phyloP scores from a whole-genome alignment of 2,329 filamentous ascomycete genomes.

The Lachnellula arida region DNA sequence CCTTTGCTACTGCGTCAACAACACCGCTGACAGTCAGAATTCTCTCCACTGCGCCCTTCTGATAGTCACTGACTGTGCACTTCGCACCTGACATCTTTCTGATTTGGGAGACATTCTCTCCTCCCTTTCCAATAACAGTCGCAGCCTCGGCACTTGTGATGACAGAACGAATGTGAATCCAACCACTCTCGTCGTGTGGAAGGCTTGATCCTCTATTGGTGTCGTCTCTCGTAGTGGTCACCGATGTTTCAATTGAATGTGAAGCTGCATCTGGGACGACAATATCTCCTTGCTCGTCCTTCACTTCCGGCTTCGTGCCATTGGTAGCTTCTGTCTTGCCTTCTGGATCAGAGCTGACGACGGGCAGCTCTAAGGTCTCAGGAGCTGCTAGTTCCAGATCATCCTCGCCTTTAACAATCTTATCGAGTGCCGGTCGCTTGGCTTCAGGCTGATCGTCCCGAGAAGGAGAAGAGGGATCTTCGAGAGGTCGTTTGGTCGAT shows the following conservation, averaged over 20 bases:
- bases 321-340: constrained; percentile 36
- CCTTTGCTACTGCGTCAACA: constrained; percentile 95
- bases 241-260: constrained; percentile 48
- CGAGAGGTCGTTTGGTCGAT: constrained; percentile 84
- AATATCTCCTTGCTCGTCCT: constrained; percentile 63
- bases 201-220: constrained; percentile 38
- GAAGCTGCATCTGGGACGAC: constrained; percentile 57
- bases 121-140: constrained; percentile 96
- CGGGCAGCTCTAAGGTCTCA: constrained; percentile 36
- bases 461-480: constrained; percentile 94
- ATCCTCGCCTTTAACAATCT: constrained; percentile 67
- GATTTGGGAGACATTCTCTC: constrained; percentile 97
- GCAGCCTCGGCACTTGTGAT: constrained; percentile 97
- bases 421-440: constrained; percentile 94
- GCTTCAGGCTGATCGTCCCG: constrained; percentile 92
- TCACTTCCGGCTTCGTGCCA: constrained; percentile 44
- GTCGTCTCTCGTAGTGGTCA: constrained; percentile 35
- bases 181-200: constrained; percentile 83
- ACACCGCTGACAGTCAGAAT: constrained; percentile 96
- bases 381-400: constrained; percentile 35
- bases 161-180: constrained; percentile 95
- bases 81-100: constrained; percentile 92
- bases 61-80: constrained; percentile 98
- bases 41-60: constrained; percentile 92
- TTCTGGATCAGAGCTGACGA: constrained; percentile 44